Base-by-base conservation (phyloP, 371 early-diverging fungal species). In the Mortierella sp. region DNA sequence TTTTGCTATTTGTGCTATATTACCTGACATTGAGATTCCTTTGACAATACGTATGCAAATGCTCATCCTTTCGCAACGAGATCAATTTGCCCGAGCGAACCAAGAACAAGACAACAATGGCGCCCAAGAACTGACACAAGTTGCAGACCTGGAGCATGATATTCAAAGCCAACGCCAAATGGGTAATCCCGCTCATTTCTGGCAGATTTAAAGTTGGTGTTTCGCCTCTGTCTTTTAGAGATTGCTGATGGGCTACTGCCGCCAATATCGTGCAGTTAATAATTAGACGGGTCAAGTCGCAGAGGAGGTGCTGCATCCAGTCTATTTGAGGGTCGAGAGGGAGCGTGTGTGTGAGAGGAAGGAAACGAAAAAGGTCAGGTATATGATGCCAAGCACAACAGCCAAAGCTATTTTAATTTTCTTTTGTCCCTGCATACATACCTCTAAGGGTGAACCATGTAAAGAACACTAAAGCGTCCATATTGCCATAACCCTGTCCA, bases 91-190 rank as follows among this genome's bases (percentile, higher is more conserved):
- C 69, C 47, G 49, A 63, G 9, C 81, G 45, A 2, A 72, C 75
- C 62, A 80, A n/a, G 24, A 72, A 57, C 59, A 80, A 20, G n/a
- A 80, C 72, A 1, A 62, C 81, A 0, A 68, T 9, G 9, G 72
- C 72, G 0, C 81, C 72, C 20, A 68, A 8, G 59, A 80, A 75
- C 66, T 80, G 81, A 24, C 59, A 1, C 52, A 80, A 22, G 39
- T 80, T 75, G 49, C 75, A 80, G 52, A 80, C 43, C 1, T 80
- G 81, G 8, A 80, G 60, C 72, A 80, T 80, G 37, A 80, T 80
- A 37, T 80, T 80, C 69, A 72, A 14, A 32, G 72, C 81, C 22
- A 80, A 30, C 4, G 65, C 75, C n/a, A 64, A 26, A 64, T 80
- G 75, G 2, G 81, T 67, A n/a, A 75, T 52, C 20, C 62, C 75